Conservation (phyloP, 257 asterid species). For the Scutellaria baicalensis region DNA sequence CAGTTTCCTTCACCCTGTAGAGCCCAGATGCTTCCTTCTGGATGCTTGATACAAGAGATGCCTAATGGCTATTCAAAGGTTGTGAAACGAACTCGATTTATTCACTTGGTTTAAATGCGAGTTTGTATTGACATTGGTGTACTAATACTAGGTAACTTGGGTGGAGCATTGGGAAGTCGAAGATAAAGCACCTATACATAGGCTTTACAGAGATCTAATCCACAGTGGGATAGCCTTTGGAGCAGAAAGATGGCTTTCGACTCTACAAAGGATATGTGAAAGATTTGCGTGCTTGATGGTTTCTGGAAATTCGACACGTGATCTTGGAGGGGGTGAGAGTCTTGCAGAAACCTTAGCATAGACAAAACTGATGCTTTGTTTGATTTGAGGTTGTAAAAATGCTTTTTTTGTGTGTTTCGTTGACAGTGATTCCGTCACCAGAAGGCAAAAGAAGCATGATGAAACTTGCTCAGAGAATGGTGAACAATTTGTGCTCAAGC, state of each 20-base stretch:
- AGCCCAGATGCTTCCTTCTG: conserved; percentile 81
- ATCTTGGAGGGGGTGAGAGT: conserved; percentile 69
- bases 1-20: conserved; percentile 49
- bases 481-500: conserved; percentile 74
- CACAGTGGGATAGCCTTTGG: conserved; percentile 78
- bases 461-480: conserved; percentile 93
- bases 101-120: not conserved
- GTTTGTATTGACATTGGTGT: not conserved
- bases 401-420: not conserved
- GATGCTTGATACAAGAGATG: conserved; percentile 94
- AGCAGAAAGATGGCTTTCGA: conserved; percentile 87
- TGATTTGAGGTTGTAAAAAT: not conserved
- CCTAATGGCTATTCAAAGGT: conserved; percentile 97
- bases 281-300: conserved; percentile 79
- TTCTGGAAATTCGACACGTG: conserved; percentile 49
- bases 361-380: not conserved
- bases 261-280: conserved; percentile 75
- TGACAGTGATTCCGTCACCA: conserved; percentile 61
- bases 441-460: conserved; percentile 94
- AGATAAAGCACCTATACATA: conserved; percentile 55
- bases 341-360: not conserved
- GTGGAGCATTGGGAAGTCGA: conserved; percentile 88
- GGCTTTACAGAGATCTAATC: conserved; percentile 71
- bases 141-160: conserved; percentile 64
- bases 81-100: not conserved